phyloP scores from a whole-genome alignment of 352 stramenopile species.

The Phytophthora pini region DNA sequence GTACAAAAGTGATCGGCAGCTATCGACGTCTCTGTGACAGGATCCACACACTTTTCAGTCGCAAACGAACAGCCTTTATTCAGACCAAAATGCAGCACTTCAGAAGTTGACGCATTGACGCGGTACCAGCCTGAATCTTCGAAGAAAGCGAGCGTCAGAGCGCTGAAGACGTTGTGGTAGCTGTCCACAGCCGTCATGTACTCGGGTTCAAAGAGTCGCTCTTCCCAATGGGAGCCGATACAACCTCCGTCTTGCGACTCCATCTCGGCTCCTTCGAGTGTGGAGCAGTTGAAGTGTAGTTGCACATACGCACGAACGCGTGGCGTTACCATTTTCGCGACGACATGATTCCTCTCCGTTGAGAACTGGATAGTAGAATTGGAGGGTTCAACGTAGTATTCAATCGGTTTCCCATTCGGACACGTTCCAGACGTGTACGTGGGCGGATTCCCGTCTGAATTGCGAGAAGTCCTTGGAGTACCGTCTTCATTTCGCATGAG shows the following conservation, averaged over 20 bases:
- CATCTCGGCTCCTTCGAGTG: conserved; percentile 64
- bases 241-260: conserved; percentile 78
- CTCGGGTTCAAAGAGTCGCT: conserved; percentile 77
- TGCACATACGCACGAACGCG: conserved; percentile 54
- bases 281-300: conserved; percentile 65
- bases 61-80: conserved; percentile 66
- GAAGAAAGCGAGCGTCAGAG: conserved; percentile 76
- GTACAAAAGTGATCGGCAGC: conserved; percentile 65
- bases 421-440: conserved; percentile 39
- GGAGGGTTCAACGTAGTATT: conserved; percentile 44
- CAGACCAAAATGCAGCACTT: conserved; percentile 64
- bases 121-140: conserved; percentile 82
- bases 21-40: conserved; percentile 40
- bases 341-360: conserved; percentile 49
- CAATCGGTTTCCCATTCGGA: conserved; percentile 56
- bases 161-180: conserved; percentile 67
- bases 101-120: conserved; percentile 48
- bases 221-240: conserved; percentile 81
- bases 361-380: conserved; percentile 57
- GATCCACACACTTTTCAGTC: conserved; percentile 62
- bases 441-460: conserved; percentile 46
- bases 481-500: conserved; percentile 74
- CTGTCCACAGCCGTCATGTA: conserved; percentile 78
- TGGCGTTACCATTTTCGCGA: conserved; percentile 70
- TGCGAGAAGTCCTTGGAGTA: conserved; percentile 59